Base-by-base conservation (phyloP, 1,284 basidiomycete genomes). In the Puccinia hordei region DNA sequence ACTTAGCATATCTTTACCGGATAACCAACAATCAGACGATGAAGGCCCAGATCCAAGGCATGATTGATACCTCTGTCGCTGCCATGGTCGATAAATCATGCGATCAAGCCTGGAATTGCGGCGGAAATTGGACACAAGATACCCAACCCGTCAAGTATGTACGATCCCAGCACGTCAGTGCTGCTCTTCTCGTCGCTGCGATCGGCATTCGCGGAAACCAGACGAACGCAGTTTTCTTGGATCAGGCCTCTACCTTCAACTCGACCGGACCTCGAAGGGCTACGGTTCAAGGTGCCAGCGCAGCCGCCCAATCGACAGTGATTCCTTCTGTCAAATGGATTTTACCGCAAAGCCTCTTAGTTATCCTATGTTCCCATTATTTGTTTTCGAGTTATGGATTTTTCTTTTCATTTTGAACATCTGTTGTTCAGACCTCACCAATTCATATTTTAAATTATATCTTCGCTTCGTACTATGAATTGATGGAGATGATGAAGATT, bases 1-100 rank as follows among this genome's bases (percentile, higher is more conserved):
- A 80, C 27, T 33, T 80, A n/a, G 78, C 71, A 19, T 80, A 73
- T 49, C 17, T 44, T 1, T 73, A 80, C 65, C 78, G 78, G 10
- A 35, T 30, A 19, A 30, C 51, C 0, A 51, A 33, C 19, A 41
- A 66, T 24, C 13, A 41, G 0, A 33, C 38, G 8, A 68, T 80
- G 1, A 80, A 73, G 27, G 27, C 27, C 4, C 1, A 6, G 15
- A 80, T 80, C 35, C 35, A 80, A 49, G 53, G 19, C 12, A 66
- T 27, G 19, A 73, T 80, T 35, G 71, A 73, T 41, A 44, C 78
- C 17, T 51, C 78, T 2, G 51, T 80, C 1, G 24, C 63, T 6
- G 71, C 71, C 33, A 80, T 80, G 78, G 51, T 68, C 41, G 9
- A n/a, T 10, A 65, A 55, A 24, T 80, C 78, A 3, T 80, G 78